Conservation (phyloP, 1,139 yeast genomes). For the Zygoascus sp. region DNA sequence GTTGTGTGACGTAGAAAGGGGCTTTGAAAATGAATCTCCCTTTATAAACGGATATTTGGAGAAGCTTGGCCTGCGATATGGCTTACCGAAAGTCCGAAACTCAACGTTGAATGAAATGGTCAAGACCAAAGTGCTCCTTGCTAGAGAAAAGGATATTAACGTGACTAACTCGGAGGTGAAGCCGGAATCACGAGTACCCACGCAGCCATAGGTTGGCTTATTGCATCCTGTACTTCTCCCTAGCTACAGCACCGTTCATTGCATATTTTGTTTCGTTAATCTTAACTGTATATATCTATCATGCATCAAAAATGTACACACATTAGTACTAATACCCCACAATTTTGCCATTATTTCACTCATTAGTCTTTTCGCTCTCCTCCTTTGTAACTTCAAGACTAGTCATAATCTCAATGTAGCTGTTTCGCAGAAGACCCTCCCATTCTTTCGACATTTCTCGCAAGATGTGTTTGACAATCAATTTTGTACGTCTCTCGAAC, state of each 20-base stretch:
- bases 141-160: constrained; percentile 8
- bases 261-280: too few relatives aligned
- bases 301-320: too few relatives aligned
- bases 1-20: constrained; percentile 67
- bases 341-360: neutral
- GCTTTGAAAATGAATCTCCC: constrained; percentile 68
- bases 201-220: too few relatives aligned
- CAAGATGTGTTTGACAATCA: constrained; percentile 11
- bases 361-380: neutral
- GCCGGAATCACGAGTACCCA: too few relatives aligned
- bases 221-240: too few relatives aligned
- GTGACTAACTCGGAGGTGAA: too few relatives aligned
- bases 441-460: constrained; percentile 11
- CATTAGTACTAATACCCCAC: neutral
- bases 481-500: constrained; percentile 10
- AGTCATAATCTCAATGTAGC: neutral
- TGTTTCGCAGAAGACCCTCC: neutral
- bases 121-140: constrained; percentile 20
- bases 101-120: constrained; percentile 46
- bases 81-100: constrained; percentile 46
- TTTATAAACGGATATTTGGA: constrained; percentile 73
- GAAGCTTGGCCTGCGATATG: constrained; percentile 45
- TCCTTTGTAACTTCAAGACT: neutral
- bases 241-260: too few relatives aligned
- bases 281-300: neutral